These are phyloP conservation scores for Testicularia cyperi DNA, from an alignment of 1,284 basidiomycete species.

Conservation along the genomic window DNA sequence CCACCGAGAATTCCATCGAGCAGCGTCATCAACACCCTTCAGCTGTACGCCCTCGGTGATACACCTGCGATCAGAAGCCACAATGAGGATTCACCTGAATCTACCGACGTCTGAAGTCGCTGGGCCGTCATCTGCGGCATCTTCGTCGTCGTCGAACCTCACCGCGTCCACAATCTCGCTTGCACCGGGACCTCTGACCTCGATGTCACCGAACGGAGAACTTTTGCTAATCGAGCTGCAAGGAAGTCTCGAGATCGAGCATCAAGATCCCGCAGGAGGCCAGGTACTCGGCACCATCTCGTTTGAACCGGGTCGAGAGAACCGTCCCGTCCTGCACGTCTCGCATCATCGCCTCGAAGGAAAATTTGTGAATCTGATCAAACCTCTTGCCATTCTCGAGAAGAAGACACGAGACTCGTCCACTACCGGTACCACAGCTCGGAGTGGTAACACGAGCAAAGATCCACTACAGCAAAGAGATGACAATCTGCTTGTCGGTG, in stretches of 20 bases:
- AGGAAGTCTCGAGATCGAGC: conserved; percentile 54
- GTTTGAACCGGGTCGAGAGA: conserved; percentile 61
- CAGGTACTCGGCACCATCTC: conserved; percentile 45
- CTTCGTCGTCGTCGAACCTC: neutral
- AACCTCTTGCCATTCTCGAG: conserved; percentile 50
- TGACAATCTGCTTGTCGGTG: too few species aligned
- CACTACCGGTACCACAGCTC: too few species aligned
- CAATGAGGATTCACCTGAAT: conserved; percentile 31
- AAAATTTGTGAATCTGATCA: conserved; percentile 69
- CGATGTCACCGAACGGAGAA: conserved; percentile 44
- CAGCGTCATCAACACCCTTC: too few species aligned
- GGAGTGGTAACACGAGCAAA: too few species aligned
- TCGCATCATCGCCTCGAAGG: conserved; percentile 88
- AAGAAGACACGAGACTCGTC: conserved; percentile 35
- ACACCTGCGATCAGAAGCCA: too few species aligned
- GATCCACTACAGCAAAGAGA: too few species aligned
- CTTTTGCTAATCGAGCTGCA: conserved; percentile 57
- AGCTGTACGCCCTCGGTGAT: too few species aligned
- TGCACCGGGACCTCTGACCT: conserved; percentile 17
- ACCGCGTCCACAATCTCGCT: neutral
- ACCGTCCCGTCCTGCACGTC: conserved; percentile 75
- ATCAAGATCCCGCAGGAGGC: conserved; percentile 20
- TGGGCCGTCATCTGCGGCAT: neutral
- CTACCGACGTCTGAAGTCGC: conserved; percentile 5
- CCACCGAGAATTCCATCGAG: too few species aligned